Base-by-base conservation (phyloP, 208 protist genomes). In the Borovskyia barvae region DNA sequence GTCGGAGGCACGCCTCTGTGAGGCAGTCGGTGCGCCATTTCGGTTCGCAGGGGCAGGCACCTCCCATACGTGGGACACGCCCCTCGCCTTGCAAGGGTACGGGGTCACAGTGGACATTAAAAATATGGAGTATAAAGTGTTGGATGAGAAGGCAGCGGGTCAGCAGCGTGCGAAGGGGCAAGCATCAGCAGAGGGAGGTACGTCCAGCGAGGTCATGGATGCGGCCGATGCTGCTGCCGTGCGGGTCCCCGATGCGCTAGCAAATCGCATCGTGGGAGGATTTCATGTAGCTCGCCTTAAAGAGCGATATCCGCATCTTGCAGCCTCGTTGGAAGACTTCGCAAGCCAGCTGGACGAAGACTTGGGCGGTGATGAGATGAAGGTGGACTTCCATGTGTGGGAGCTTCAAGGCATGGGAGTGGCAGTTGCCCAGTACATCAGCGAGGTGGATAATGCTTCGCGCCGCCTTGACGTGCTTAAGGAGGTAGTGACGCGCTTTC, bases 91-190 rank as follows among this genome's bases (percentile, higher is more conserved):
- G 26, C 81, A 86, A 47, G 97, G 97, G 19, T 99, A 98, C 66
- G 97, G 95, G 17, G 93, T 96, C 5, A 95, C 95, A 40, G 75
- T 98, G 9, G 91, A 95, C 20, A 77, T 99, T 36, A 98, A 99
- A 53, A 98, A 86, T 64, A 94, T 94, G 60, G 97, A 99, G 79
- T 99, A 99, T 80, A 98, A 97, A 54, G 93, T 86, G 24, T 62
- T 97, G 9, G 94, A 98, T 67, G 94, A 98, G 54, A 79, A 78
- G 50, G 37, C 43, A 5, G 57, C 63, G 1, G 48, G 41, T 17
- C 46, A 53, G 59, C 52, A 58, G 26, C 40, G 12, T 29, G 35
- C 53, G 36, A 52, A 49, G 43, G 59, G 52, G 37, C 58, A 49
- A 49, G 56, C 36, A 11, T 47, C 17, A 7, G 39, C 20, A 3